Base-by-base conservation (phyloP, 495 filamentous ascomycete species). In the Neurospora sp. region DNA sequence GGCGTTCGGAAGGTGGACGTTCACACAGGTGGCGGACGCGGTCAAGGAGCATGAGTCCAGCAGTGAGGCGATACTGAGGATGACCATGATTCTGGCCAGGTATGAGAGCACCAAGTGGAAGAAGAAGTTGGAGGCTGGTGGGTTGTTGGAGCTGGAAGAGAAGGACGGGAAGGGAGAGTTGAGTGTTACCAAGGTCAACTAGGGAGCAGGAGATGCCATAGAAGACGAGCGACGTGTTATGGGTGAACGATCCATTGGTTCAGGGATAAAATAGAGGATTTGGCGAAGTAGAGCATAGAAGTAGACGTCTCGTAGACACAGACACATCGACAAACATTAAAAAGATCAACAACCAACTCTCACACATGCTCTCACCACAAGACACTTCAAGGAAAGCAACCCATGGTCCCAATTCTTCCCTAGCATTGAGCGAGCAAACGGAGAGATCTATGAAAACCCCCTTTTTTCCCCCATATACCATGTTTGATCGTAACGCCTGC, bases 1-100 rank as follows among this genome's bases (percentile, higher is more conserved):
- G 96, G 96, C 96, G 0, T 99, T 99, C 82, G 94, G 94, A 8
- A 87, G 96, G 20, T 98, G 96, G 96, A 97, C 89, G 3, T 95
- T 92, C 77, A 95, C 94, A 7, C 85, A 85, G 0, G 83, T 91
- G 42, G 79, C 78, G 6, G 79, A 80, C 6, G 78, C 75, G 0
- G 78, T 77, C 4, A 74, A 75, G n/a, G 86, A 88, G 73, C 85
- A 87, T 40, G 80, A 79, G 70, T 85, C 82, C 11, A 86, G 81
- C 74, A 77, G 80, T 44, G 83, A 84, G 27, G 82, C 87, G 3
- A 80, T 88, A 5, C 82, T 94, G 35, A 86, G 93, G 41, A 90
- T 99, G 85, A 97, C 93, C 0, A 83, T 98, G 72, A 92, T 99
- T 7, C 81, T 96, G 66, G 95, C 93, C 2, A 87, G 92, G 69